Evolutionary conservation across 192 early-diverging fungal species (phyloP).

Genomic region (Jimgerdemannia flammicorona): DNA sequence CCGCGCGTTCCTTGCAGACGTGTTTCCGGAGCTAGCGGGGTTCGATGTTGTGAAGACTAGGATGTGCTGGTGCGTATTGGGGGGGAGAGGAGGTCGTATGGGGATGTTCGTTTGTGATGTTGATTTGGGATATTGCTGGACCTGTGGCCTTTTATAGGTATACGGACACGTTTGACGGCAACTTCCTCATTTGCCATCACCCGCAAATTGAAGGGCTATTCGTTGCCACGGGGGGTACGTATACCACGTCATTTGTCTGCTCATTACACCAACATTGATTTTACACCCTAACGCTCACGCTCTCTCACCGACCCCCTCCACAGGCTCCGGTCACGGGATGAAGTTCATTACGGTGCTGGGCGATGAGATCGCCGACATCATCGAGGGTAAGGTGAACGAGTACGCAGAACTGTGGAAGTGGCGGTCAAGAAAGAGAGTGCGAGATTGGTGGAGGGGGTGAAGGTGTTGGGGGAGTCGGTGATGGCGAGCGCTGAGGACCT

Average conservation of each 20-base stretch:
- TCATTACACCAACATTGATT: not conserved
- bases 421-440: not conserved
- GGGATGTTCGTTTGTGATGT: no score
- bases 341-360: conserved; percentile 57
- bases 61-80: conserved; percentile 38
- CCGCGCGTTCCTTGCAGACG: conserved; percentile 30
- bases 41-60: conserved; percentile 32
- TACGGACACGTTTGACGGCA: conserved; percentile 47
- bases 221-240: conserved; percentile 42
- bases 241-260: not conserved
- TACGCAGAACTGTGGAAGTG: not conserved
- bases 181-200: conserved; percentile 42
- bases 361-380: conserved; percentile 39
- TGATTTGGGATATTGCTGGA: no score
- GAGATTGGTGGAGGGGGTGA: not conserved
- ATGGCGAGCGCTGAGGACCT: not conserved
- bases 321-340: conserved; percentile 55
- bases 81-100: no score
- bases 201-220: conserved; percentile 35
- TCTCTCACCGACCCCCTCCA: not conserved
- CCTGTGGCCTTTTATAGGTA: conserved; percentile 25
- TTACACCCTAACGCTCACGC: not conserved
- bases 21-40: conserved; percentile 33
- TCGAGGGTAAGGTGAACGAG: conserved; percentile 17
- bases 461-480: not conserved